Percentiles rank a stretch among this genome's conserved stretches.
Conservation (phyloP, 176 grass and related monocot species). For the Juncus inflexus region DNA sequence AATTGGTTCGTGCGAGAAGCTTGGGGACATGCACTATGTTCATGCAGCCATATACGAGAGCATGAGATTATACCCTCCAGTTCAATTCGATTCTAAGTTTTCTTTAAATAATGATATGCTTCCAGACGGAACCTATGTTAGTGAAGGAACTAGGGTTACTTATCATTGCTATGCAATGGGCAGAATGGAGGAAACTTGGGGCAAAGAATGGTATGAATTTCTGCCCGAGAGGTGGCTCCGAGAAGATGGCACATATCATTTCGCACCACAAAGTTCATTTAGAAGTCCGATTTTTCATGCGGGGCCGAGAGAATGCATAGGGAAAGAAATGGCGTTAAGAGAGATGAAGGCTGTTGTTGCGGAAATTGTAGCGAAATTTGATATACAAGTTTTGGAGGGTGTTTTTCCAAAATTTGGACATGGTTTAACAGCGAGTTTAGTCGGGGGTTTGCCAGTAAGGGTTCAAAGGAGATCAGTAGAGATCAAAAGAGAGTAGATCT, state of each 20-base stretch:
- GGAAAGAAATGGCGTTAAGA: slow-evolving; percentile 60
- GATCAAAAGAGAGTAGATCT: not conserved
- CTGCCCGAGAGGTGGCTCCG: slow-evolving; percentile 62
- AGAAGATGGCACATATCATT: slow-evolving; percentile 20
- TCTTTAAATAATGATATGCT: slow-evolving; percentile 61
- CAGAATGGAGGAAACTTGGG: slow-evolving; percentile 74
- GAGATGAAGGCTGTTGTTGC: slow-evolving; percentile 61
- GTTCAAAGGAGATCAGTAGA: slow-evolving; percentile 29
- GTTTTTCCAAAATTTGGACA: slow-evolving; percentile 41
- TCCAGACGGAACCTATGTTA: slow-evolving; percentile 57
- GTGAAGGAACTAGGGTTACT: slow-evolving; percentile 51
- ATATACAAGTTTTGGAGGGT: slow-evolving; percentile 42
- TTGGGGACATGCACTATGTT: slow-evolving; percentile 70
- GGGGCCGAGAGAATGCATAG: slow-evolving; percentile 59
- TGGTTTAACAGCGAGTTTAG: slow-evolving; percentile 58
- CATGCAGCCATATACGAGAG: slow-evolving; percentile 62
- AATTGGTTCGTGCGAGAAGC: slow-evolving; percentile 30
- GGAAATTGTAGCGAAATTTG: slow-evolving; percentile 43
- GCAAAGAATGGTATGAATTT: slow-evolving; percentile 60
- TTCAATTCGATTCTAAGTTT: slow-evolving; percentile 80
- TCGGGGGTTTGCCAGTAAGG: slow-evolving; percentile 50
- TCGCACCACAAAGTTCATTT: slow-evolving; percentile 45
- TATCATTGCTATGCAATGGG: slow-evolving; percentile 88
- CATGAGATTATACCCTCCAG: slow-evolving; percentile 83
- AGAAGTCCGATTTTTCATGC: slow-evolving; percentile 71